Conservation (phyloP, 148 eudicot species). For the Fallopia convolvulus region DNA sequence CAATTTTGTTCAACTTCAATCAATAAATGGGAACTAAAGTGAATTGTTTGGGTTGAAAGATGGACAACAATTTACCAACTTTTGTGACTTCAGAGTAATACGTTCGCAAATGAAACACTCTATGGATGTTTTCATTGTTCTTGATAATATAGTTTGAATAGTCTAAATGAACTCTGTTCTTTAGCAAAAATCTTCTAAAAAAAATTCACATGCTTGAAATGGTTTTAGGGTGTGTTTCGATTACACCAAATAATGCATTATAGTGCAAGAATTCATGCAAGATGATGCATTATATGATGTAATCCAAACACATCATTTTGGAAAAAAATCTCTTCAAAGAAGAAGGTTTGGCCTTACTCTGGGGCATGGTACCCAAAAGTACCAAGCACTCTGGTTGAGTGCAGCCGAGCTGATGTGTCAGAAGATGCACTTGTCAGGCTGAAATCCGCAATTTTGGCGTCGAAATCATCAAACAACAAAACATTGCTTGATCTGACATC, state of each 20-base stretch:
- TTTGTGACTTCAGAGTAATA: too few relatives aligned
- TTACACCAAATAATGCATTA: too few relatives aligned
- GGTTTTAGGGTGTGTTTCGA: neutral
- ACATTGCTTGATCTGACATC: constrained; percentile 81
- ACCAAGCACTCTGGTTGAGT: constrained; percentile 73
- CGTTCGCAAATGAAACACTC: too few relatives aligned
- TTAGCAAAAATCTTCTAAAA: neutral
- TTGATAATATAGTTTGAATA: neutral
- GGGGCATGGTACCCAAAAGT: constrained; percentile 87
- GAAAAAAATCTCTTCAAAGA: neutral
- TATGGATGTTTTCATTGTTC: neutral
- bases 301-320: too few relatives aligned
- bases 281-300: too few relatives aligned
- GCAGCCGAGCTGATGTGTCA: constrained; percentile 71
- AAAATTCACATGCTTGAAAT: too few relatives aligned
- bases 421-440: constrained; percentile 54
- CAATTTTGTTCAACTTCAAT: neutral
- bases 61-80: too few relatives aligned
- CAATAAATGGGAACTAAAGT: too few relatives aligned
- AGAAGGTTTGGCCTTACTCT: constrained; percentile 28
- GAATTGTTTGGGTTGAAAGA: too few relatives aligned
- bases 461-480: constrained; percentile 51
- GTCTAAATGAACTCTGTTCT: neutral
- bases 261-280: too few relatives aligned
- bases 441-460: constrained; percentile 65